phyloP scores from a whole-genome alignment of 768 basidiomycete genomes.

The Phallus indusiatus region DNA sequence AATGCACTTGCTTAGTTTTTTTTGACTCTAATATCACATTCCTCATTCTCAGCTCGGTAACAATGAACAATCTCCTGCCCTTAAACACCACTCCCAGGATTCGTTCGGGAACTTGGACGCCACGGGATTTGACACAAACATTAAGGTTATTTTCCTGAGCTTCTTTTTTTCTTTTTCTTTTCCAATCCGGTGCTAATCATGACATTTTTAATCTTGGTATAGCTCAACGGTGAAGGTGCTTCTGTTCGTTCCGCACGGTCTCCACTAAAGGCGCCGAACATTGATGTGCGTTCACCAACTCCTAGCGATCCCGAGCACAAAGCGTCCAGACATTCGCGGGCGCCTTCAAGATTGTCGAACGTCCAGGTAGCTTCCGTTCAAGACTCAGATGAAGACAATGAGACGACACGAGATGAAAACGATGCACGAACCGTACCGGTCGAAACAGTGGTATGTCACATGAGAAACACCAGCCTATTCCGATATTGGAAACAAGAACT shows the following conservation, averaged over 20 bases:
- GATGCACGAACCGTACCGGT: conserved; percentile 8
- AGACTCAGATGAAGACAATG: conserved; percentile 2
- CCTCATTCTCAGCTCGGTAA: background rate
- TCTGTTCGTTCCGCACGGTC: background rate
- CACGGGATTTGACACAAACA: background rate
- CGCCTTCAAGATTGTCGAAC: conserved; percentile 3
- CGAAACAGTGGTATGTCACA: conserved; percentile 1
- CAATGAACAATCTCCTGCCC: background rate
- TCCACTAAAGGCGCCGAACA: background rate
- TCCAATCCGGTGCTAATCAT: background rate
- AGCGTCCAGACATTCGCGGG: background rate
- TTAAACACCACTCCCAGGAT: conserved; percentile 6
- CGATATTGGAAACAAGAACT: background rate
- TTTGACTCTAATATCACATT: background rate
- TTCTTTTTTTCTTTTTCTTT: background rate
- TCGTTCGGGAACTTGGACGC: conserved; percentile 7
- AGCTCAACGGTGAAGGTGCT: background rate
- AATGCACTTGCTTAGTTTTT: background rate
- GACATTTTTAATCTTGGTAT: background rate
- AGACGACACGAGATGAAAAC: conserved; percentile 1
- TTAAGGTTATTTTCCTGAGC: background rate
- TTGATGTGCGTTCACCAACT: conserved; percentile 4
- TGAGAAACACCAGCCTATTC: background rate
- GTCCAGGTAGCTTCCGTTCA: conserved; percentile 2
- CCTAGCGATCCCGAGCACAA: background rate